Percentiles rank a stretch among this genome's conserved stretches.
Evolutionary conservation across 331 rosid genomes (phyloP).

Genomic region (Stylosanthes scabra): DNA sequence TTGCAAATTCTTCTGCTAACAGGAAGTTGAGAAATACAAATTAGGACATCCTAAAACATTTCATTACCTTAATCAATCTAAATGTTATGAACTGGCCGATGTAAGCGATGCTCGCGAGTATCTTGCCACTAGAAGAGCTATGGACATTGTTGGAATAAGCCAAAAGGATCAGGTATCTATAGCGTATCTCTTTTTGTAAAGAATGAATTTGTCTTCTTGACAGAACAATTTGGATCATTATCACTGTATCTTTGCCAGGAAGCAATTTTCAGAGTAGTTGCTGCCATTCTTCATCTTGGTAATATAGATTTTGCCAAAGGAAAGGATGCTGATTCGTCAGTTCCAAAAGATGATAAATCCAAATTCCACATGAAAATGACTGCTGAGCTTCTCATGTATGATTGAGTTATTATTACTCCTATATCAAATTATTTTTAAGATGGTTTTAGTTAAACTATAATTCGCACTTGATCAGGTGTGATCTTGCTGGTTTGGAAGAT

Average conservation of each 20-base stretch:
- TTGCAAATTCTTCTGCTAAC: slow-evolving; percentile 45
- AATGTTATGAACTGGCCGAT: slow-evolving; percentile 84
- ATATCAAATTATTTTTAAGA: slow-evolving; percentile 27
- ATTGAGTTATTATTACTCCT: slow-evolving; percentile 30
- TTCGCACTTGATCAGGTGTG: slow-evolving; percentile 70
- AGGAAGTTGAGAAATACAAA: slow-evolving; percentile 97
- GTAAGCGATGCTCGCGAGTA: slow-evolving; percentile 89
- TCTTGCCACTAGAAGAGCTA: slow-evolving; percentile 99
- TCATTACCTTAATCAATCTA: slow-evolving; percentile 98
- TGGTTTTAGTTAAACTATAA: slow-evolving; percentile 27
- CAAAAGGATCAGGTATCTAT: slow-evolving; percentile 91
- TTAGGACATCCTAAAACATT: slow-evolving; percentile 85
- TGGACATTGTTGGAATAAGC: slow-evolving; percentile 97
- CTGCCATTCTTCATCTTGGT: slow-evolving; percentile 94
- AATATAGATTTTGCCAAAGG: slow-evolving; percentile 89
- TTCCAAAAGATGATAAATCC: slow-evolving; percentile 90
- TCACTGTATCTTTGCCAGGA: slow-evolving; percentile 59
- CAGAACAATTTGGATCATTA: slow-evolving; percentile 37
- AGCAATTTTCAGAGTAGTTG: slow-evolving; percentile 97
- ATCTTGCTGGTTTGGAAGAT: slow-evolving; percentile 76
- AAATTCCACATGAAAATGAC: slow-evolving; percentile 86
- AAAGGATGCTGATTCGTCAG: slow-evolving; percentile 84
- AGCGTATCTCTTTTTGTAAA: slow-evolving; percentile 67
- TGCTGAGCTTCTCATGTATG: slow-evolving; percentile 96
- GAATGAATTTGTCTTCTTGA: slow-evolving; percentile 30